These are phyloP conservation scores for Dothideomycetes sp. DNA, from an alignment of 2,329 filamentous ascomycete species.

Conservation along the genomic window DNA sequence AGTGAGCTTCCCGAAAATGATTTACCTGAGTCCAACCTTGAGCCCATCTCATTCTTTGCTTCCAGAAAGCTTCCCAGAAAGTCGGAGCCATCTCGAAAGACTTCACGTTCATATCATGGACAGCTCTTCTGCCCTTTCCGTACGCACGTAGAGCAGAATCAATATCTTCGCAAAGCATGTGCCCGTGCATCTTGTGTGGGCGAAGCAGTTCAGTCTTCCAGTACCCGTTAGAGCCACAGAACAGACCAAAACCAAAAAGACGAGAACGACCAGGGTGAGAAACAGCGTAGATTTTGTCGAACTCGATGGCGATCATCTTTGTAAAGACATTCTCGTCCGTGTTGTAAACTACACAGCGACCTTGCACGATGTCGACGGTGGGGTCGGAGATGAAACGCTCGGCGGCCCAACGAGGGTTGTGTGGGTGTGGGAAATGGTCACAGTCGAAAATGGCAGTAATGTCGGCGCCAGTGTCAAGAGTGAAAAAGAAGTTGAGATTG, in stretches of 20 bases:
- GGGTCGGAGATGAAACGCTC: conserved; percentile 33
- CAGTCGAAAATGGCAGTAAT: conserved; percentile 39
- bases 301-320: conserved; percentile 38
- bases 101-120: conserved; percentile 38
- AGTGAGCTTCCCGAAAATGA: too few relatives aligned
- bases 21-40: conserved; percentile 37
- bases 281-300: conserved; percentile 42
- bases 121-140: conserved; percentile 30
- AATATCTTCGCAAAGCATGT: conserved; percentile 40
- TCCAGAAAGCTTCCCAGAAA: conserved; percentile 34
- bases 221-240: conserved; percentile 40
- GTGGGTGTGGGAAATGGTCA: conserved; percentile 40
- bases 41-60: conserved; percentile 39
- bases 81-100: conserved; percentile 39
- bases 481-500: conserved; percentile 39
- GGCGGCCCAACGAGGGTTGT: conserved; percentile 37
- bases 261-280: conserved; percentile 37
- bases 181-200: conserved; percentile 38
- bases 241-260: conserved; percentile 38
- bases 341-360: conserved; percentile 39
- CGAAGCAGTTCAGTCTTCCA: conserved; percentile 34
- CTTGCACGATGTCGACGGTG: conserved; percentile 38
- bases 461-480: conserved; percentile 32
- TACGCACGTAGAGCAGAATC: conserved; percentile 38
- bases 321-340: conserved; percentile 32